These are phyloP conservation scores for Fraxinus excelsior DNA, from an alignment of 257 asterid genomes.

Conservation along the genomic window DNA sequence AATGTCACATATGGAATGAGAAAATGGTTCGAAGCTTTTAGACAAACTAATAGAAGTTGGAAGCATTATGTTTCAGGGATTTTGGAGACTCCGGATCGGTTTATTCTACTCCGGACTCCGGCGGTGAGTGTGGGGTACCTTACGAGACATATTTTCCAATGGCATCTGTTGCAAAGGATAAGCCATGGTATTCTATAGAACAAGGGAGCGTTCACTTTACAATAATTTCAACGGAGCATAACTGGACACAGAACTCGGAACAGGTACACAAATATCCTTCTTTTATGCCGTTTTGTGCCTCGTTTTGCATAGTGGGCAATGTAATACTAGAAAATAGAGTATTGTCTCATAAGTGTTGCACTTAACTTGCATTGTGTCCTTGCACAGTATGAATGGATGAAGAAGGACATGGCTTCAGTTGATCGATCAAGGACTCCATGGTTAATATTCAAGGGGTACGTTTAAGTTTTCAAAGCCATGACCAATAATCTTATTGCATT, in stretches of 20 bases:
- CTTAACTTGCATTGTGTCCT: neutral
- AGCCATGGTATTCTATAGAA: conserved; percentile 95
- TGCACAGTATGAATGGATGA: conserved; percentile 75
- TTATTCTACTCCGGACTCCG: conserved; percentile 70
- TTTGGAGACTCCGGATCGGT: conserved; percentile 59
- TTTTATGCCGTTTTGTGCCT: neutral
- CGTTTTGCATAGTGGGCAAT: neutral
- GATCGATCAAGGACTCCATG: conserved; percentile 79
- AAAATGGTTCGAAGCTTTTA: neutral
- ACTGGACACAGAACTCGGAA: conserved; percentile 54
- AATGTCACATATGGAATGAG: neutral
- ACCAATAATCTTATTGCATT: neutral
- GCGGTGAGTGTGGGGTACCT: conserved; percentile 96
- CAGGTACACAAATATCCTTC: conserved; percentile 41
- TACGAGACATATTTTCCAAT: conserved; percentile 87
- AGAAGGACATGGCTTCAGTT: conserved; percentile 64
- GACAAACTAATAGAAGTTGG: neutral
- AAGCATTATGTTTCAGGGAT: conserved; percentile 49
- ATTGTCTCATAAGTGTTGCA: neutral
- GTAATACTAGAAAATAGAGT: neutral
- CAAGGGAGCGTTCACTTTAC: conserved; percentile 82
- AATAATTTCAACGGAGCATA: conserved; percentile 80
- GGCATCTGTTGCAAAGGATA: conserved; percentile 71
- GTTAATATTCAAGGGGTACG: conserved; percentile 79
- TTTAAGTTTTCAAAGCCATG: neutral